These are phyloP conservation scores for Beta macrorhiza DNA, from an alignment of 179 eudicot genomes.

Conservation along the genomic window DNA sequence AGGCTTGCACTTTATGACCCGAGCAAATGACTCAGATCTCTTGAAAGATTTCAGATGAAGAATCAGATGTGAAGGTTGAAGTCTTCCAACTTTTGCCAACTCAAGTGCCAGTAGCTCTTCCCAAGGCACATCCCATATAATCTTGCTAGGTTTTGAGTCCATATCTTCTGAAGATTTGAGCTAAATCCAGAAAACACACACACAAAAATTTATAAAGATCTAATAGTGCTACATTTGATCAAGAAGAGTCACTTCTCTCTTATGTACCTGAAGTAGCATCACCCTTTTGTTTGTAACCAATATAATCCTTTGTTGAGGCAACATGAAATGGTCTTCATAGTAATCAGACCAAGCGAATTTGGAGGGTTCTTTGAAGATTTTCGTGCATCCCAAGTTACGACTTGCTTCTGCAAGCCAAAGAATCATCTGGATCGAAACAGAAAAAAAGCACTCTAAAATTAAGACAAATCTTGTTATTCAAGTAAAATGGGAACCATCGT, in stretches of 20 bases:
- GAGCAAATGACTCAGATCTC: slow-evolving; percentile 72
- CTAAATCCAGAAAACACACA: slow-evolving; percentile 28
- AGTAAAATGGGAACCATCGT: background rate
- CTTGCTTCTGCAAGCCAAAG: slow-evolving; percentile 96
- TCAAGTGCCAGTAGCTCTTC: slow-evolving; percentile 86
- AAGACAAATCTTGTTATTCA: background rate
- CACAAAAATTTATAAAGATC: background rate
- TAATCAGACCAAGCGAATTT: slow-evolving; percentile 93
- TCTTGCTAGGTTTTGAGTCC: slow-evolving; percentile 90
- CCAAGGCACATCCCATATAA: slow-evolving; percentile 98
- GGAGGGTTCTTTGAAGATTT: slow-evolving; percentile 95
- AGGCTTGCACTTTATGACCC: slow-evolving; percentile 73
- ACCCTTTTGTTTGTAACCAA: slow-evolving; percentile 78
- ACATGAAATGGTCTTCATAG: slow-evolving; percentile 84
- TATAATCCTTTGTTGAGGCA: slow-evolving; percentile 71
- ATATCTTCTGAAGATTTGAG: slow-evolving; percentile 62
- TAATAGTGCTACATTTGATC: background rate
- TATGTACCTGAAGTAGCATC: slow-evolving; percentile 80
- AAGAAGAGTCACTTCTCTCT: slow-evolving; percentile 11
- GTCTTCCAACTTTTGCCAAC: slow-evolving; percentile 73
- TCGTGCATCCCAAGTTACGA: slow-evolving; percentile 84
- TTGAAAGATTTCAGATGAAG: slow-evolving; percentile 79
- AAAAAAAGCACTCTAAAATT: background rate
- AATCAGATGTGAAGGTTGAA: slow-evolving; percentile 70
- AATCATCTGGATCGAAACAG: slow-evolving; percentile 61